phyloP scores from a whole-genome alignment of 495 filamentous ascomycete genomes.

The Neurospora intermedia region DNA sequence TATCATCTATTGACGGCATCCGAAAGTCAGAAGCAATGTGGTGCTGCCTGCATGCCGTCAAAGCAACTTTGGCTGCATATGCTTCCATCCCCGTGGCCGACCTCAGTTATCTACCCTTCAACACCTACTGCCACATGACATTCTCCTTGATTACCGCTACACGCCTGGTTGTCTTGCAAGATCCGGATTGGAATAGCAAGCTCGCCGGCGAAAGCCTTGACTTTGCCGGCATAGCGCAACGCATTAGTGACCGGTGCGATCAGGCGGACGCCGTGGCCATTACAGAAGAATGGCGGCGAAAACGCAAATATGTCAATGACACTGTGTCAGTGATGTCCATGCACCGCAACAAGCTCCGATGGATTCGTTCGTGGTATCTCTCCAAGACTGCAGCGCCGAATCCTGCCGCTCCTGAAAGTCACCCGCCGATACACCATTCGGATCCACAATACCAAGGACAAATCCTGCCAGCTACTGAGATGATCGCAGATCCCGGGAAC shows the following conservation, averaged over 20 bases:
- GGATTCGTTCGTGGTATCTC: slow-evolving; percentile 17
- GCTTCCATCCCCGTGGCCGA: slow-evolving; percentile 4
- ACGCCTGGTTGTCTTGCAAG: slow-evolving; percentile 9
- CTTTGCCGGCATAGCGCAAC: slow-evolving; percentile 1
- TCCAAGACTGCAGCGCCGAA: slow-evolving; percentile 1
- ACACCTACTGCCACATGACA: slow-evolving; percentile 4
- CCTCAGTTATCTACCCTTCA: slow-evolving; percentile 7
- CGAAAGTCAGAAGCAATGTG: slow-evolving; percentile 12
- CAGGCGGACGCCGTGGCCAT: slow-evolving; percentile 6
- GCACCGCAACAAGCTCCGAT: slow-evolving; percentile 12
- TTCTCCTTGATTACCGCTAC: slow-evolving; percentile 13
- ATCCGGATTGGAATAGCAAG: slow-evolving; percentile 15
- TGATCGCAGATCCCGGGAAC: neutral
- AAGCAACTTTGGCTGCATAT: slow-evolving; percentile 7
- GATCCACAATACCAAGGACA: neutral
- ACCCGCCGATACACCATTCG: neutral
- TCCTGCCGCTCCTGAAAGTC: neutral
- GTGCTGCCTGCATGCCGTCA: slow-evolving; percentile 9
- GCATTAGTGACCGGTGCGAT: slow-evolving; percentile 7
- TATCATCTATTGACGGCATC: neutral
- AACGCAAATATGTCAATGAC: slow-evolving; percentile 8
- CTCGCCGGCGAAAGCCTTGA: slow-evolving; percentile 9
- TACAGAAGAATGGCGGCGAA: slow-evolving; percentile 7
- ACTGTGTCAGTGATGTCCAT: slow-evolving; percentile 1
- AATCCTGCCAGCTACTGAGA: neutral